Conservation (phyloP, 768 basidiomycete genomes). For the Coprinopsis strossmayeri region DNA sequence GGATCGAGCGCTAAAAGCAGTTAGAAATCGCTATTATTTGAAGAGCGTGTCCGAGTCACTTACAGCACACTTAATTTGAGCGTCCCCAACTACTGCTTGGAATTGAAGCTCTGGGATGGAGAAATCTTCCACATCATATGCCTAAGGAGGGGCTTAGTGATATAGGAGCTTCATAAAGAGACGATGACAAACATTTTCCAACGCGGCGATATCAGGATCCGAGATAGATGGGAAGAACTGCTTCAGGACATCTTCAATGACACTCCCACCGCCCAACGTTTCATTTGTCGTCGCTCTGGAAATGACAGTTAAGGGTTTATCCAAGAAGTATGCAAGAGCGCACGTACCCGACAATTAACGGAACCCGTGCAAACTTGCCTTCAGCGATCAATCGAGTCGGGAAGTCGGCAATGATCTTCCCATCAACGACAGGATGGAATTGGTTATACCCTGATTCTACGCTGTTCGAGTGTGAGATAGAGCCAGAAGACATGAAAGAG, state of each 20-base stretch:
- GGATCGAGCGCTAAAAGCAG: conserved; percentile 31
- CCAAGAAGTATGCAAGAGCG: no score
- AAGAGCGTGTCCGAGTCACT: conserved; percentile 15
- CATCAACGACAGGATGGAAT: conserved; percentile 54
- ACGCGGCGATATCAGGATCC: conserved; percentile 28
- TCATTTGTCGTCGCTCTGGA: conserved; percentile 53
- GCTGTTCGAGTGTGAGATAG: conserved; percentile 15
- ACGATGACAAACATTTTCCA: conserved; percentile 22
- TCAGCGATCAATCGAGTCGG: conserved; percentile 39
- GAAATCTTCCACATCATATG: conserved; percentile 39
- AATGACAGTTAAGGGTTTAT: no score
- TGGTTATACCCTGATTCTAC: conserved; percentile 33
- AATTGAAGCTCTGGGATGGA: conserved; percentile 33
- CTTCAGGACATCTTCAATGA: conserved; percentile 30
- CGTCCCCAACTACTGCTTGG: conserved; percentile 44
- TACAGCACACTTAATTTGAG: conserved; percentile 47
- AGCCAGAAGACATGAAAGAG: background rate
- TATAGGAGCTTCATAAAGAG: background rate
- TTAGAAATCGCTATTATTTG: background rate
- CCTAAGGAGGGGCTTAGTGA: conserved; percentile 15
- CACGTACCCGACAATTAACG: conserved; percentile 54
- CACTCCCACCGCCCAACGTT: conserved; percentile 37
- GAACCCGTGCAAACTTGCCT: conserved; percentile 43
- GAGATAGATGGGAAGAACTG: conserved; percentile 40
- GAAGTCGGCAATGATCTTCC: conserved; percentile 40